Base-by-base conservation (phyloP, 2,329 filamentous ascomycete species). In the Nigrograna mackinnonii region DNA sequence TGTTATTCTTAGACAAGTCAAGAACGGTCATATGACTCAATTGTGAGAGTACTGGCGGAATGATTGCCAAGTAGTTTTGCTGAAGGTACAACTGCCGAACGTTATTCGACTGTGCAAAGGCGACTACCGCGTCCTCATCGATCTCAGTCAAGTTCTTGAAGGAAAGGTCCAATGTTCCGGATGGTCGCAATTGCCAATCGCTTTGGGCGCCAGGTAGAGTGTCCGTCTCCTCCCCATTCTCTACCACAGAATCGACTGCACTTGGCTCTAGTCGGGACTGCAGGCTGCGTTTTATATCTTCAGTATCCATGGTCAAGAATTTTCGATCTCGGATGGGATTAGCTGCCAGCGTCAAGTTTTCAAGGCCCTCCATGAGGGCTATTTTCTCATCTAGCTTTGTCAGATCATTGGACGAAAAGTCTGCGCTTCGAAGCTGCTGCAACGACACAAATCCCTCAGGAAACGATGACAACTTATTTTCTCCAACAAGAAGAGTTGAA, bases 251-350 rank as follows among this genome's bases (percentile, higher is more conserved):
- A 28, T 53, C 51, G 7, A 43, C 20, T 20, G 14, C 28, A 22
- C 20, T 46, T 52, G 87, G 81, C 62, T 84, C 80, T 47, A 91
- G 71, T 19, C 89, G 81, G 24, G 78, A 78, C 16, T 80, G 79
- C 32, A 96, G 71, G 32, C 85, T 82, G 31, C 81, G 79, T 68
- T 95, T 96, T 48, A 97, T 74, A 40, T 94, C 87, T 12, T 90
- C 87, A 0, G 88, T 91, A 17, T 80, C 79, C 71, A 95, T 88
- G 1, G 82, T 86, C 12, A 91, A 75, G 54, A 94, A 90, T 63
- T 91, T 96, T 63, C 87, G 91, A 63, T 96, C 91, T 12, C 88
- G 80, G 12, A 99, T 73, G 1, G 94, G 94, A 58, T 99, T 99
- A n/a, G 90, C 91, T 32, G 84, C 85, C 22, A 99, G 75, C 4